These are phyloP conservation scores for Tagetes erecta DNA, from an alignment of 129 eudicot species.

Conservation along the genomic window DNA sequence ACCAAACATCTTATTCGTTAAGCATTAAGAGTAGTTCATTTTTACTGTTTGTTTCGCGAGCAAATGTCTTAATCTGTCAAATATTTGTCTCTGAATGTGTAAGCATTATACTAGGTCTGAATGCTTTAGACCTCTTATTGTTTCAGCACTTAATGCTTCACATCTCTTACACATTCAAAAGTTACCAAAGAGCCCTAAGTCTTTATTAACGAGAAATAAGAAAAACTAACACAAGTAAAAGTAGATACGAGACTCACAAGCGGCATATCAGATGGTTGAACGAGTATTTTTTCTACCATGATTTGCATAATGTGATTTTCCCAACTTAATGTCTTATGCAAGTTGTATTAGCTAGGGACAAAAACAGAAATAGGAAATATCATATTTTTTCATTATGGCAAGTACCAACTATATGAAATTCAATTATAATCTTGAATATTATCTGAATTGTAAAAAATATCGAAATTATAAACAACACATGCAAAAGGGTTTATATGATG, in stretches of 20 bases:
- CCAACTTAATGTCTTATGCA: background rate
- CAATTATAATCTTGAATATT: background rate
- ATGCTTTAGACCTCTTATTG: no score
- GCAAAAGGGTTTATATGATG: background rate
- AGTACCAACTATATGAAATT: background rate
- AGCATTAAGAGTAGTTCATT: no score
- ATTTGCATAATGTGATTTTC: background rate
- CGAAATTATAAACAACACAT: background rate
- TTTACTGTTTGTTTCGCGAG: no score
- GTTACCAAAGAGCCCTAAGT: background rate
- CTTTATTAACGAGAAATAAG: background rate
- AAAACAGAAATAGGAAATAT: no score
- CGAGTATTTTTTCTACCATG: background rate
- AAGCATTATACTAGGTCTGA: no score
- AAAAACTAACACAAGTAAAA: background rate
- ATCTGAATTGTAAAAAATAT: slow-evolving; percentile 6
- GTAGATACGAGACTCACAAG: background rate
- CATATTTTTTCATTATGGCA: background rate
- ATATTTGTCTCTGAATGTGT: no score
- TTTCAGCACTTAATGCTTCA: no score
- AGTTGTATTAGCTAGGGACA: background rate
- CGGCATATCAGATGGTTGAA: background rate
- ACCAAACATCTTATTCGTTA: no score
- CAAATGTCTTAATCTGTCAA: no score
- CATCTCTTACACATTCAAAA: no score